phyloP scores from a whole-genome alignment of 768 basidiomycete genomes.

The Hygrophoropsis aurantiaca region DNA sequence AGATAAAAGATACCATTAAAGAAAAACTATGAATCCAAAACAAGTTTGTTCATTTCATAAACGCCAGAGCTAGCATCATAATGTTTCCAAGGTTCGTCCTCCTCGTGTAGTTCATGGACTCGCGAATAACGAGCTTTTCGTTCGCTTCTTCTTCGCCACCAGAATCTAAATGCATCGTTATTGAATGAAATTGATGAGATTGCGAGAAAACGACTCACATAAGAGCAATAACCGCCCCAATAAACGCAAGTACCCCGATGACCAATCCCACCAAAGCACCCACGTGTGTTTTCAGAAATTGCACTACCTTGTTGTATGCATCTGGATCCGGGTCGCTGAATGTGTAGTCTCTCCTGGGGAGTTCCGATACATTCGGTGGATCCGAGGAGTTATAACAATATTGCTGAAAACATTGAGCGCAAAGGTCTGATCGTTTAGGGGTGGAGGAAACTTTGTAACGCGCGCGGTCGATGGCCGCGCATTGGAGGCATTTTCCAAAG shows the following conservation, averaged over 20 bases:
- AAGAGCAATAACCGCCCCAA: constrained; percentile 35
- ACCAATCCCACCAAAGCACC: constrained; percentile 48
- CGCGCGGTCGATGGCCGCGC: constrained; percentile 60
- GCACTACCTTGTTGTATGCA: constrained; percentile 40
- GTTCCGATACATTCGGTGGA: constrained; percentile 53
- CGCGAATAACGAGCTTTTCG: constrained; percentile 18
- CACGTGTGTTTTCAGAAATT: constrained; percentile 47
- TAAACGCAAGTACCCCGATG: constrained; percentile 39
- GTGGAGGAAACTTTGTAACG: constrained; percentile 38
- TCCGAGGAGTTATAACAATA: constrained; percentile 57
- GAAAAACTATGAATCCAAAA: too few species aligned
- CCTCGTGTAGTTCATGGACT: constrained; percentile 25
- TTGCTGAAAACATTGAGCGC: constrained; percentile 61
- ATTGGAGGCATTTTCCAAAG: constrained; percentile 59
- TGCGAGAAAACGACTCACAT: constrained; percentile 26
- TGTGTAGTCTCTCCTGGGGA: constrained; percentile 37
- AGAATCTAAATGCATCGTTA: constrained; percentile 20
- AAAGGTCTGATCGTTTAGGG: constrained; percentile 41
- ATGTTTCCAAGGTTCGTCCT: constrained; percentile 29
- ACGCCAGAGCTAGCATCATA: constrained; percentile 18
- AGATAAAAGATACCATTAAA: too few species aligned
- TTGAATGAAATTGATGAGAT: background rate
- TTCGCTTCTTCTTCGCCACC: constrained; percentile 26
- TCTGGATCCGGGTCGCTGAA: constrained; percentile 59
- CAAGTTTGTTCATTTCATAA: constrained; percentile 12